phyloP scores from a whole-genome alignment of 1,284 basidiomycete species.

The Boletellus dicymbophilus region DNA sequence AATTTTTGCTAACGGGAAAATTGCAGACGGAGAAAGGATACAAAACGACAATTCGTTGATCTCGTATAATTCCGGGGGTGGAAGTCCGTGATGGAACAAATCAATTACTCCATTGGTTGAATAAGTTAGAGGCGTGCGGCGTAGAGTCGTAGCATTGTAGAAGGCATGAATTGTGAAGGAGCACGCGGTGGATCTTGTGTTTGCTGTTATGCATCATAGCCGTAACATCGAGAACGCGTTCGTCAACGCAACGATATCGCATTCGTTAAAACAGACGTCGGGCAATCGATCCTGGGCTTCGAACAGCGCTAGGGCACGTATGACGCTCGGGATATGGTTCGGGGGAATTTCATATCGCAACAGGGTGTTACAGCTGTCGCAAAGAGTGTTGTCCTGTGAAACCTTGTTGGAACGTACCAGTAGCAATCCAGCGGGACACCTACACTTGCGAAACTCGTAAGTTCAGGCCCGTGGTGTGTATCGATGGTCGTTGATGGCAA shows the following conservation, averaged over 20 bases:
- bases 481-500: neutral
- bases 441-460: constrained; percentile 12
- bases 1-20: no score
- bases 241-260: constrained; percentile 17
- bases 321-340: constrained; percentile 25
- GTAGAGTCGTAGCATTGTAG: no score
- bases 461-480: constrained; percentile 5
- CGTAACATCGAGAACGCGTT: constrained; percentile 25
- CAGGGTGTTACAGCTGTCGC: constrained; percentile 15
- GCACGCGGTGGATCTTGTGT: no score
- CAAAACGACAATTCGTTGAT: no score
- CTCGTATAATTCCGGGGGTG: neutral
- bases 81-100: neutral
- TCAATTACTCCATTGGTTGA: no score
- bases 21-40: no score
- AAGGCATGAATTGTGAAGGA: no score
- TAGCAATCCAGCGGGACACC: neutral
- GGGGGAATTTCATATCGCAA: constrained; percentile 19
- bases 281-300: constrained; percentile 13
- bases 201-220: constrained; percentile 5
- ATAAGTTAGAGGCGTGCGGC: no score
- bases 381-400: constrained; percentile 19
- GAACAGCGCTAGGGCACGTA: constrained; percentile 21
- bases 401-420: neutral
- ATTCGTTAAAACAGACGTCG: constrained; percentile 9